Evolutionary conservation across 2,329 filamentous ascomycete species (phyloP), one percentile per base, ranked within the genome.

Genomic region (Magnaporthales sp.): DNA sequence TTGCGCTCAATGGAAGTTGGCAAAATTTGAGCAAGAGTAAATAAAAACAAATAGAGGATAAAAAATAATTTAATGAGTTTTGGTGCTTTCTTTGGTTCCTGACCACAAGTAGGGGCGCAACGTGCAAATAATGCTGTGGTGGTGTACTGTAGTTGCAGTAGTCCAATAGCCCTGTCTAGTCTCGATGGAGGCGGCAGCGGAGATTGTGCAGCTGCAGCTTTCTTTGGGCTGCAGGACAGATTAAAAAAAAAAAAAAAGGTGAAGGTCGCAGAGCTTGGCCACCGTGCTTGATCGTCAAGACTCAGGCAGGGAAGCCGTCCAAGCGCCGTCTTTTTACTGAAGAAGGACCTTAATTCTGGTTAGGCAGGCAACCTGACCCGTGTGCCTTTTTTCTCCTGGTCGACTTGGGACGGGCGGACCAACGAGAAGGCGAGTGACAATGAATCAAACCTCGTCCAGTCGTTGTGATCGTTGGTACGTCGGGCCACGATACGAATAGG

Each of bases 261-360:
- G n/a, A 46, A 46, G 19, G n/a, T 46, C 19, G 8, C 19, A 31
- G n/a, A 46, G 38, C 38, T 46, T 19, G 38, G 38, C 38, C 38
- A 51, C 38, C 26, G 26, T 65, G 63, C 54, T 65, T 38, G 63
- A 65, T 65, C 63, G 63, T 54, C 63, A 31, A 65, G 63, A 26
- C 46, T 15, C 38, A 51, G 38, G 38, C 38, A 51, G 63, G 58
- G 26, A 27, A 63, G 22, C 26, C 46, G 63, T 65, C 63, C 32
- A 65, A 65, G 63, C 63, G 32, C 58, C 24, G 38, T 32, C 22
- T 26, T 26, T 22, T 51, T 56, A 26, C 63, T 65, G 19, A 5
- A 51, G 38, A 51, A 19, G 38, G 38, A n/a, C 19, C 38, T 51
- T 51, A 51, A 51, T 51, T 46, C 38, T 51, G 38, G 38, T 51